Evolutionary conservation across 1,284 basidiomycete species (phyloP), one percentile per base, ranked within the genome.

Genomic region (Microbotryum violaceum): DNA sequence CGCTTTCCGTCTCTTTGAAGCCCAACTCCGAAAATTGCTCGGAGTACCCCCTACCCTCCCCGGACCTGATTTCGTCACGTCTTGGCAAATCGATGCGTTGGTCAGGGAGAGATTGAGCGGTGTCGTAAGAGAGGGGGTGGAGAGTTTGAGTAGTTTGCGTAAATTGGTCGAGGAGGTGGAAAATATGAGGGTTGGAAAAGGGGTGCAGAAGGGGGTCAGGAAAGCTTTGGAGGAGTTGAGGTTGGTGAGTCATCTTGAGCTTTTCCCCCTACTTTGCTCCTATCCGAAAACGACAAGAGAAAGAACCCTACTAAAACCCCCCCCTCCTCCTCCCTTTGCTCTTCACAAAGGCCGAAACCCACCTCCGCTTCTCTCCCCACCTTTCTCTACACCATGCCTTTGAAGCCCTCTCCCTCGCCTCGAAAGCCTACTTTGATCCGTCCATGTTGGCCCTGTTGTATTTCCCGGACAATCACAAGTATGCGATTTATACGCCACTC

Each of bases 391-490:
- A 21, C 0, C 79, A 83, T 67, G 87, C 89, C 1, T 80, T 83
- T 8, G 75, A 80, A 63, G 90, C 92, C 0, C 77, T 86, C 42
- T 80, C 78, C 0, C 79, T 88, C 45, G 84, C 92, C 3, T 93
- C 90, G 18, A 81, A 85, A 48, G 96, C 96, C 0, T 98, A 97
- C 79, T 98, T 96, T 78, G 90, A 92, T 74, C 96, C 93, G 0
- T 87, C 85, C 44, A 97, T 98, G 93, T 79, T 98, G 69, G 92
- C 89, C 7, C 76, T 97, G 71, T 80, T 98, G 27, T 99, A 99
- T 75, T 98, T 98, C 76, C 92, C 92, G 27, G 86, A 89, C 29
- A 91, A 96, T 73, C 92, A 96, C 78, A 94, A 89, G 74, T 91
- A 91, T 74, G 91, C 91, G 1, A 89, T 97, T 5, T 96, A 96